Evolutionary conservation across 768 basidiomycete species (phyloP).

Genomic region (Russula sp.): DNA sequence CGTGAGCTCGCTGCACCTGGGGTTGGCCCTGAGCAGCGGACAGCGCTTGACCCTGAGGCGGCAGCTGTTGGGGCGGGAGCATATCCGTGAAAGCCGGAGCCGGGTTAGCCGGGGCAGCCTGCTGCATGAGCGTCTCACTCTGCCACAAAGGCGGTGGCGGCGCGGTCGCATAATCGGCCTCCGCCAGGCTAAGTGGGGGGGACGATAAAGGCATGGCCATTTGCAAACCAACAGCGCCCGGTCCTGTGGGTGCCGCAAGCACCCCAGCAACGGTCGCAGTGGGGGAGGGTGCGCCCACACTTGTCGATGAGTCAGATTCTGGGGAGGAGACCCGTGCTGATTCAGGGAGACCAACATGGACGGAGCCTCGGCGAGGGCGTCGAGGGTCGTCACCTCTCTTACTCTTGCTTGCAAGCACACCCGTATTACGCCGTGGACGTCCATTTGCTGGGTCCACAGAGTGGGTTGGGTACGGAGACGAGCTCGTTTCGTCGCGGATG

Average conservation of each 20-base stretch:
- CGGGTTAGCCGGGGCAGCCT: constrained; percentile 1
- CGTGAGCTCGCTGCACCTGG: not conserved
- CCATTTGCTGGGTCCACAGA: constrained; percentile 1
- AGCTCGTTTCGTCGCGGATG: constrained; percentile 17
- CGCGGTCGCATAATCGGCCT: not conserved
- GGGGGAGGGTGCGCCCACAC: constrained; percentile 17
- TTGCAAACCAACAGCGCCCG: constrained; percentile 2
- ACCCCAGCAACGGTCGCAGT: constrained; percentile 6
- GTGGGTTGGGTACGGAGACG: not conserved
- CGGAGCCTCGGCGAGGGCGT: constrained; percentile 13
- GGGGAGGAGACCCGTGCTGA: constrained; percentile 16
- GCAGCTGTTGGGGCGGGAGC: constrained; percentile 1
- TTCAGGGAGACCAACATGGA: constrained; percentile 10
- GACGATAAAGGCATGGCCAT: constrained; percentile 4
- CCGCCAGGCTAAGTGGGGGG: not conserved
- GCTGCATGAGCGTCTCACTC: constrained; percentile 3
- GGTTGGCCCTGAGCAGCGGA: constrained; percentile 1
- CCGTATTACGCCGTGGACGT: constrained; percentile 18
- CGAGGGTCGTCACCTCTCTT: constrained; percentile 12
- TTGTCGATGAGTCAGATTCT: constrained; percentile 18
- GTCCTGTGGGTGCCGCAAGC: constrained; percentile 1
- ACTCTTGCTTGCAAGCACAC: constrained; percentile 12
- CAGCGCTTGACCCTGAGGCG: not conserved
- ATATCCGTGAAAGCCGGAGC: constrained; percentile 15
- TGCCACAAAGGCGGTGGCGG: constrained; percentile 13